phyloP scores from a whole-genome alignment of 2,329 filamentous ascomycete species.

The Sporothrix sp. region DNA sequence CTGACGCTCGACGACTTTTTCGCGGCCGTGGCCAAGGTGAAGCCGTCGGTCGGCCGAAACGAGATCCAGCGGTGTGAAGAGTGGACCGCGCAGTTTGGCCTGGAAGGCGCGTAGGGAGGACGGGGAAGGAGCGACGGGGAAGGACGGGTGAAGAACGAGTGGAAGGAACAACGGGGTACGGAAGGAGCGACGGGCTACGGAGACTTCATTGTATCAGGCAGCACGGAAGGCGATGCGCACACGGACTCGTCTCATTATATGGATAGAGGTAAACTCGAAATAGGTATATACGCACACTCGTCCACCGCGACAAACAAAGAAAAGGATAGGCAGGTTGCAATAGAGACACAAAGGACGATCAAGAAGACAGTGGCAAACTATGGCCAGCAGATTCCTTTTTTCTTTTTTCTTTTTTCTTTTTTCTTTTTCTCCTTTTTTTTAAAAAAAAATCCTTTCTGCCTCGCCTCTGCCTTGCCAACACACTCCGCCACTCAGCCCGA shows the following conservation, averaged over 20 bases:
- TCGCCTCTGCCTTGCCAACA: not conserved
- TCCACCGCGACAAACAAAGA: not conserved
- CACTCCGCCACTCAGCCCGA: not conserved
- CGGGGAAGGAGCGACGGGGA: not conserved
- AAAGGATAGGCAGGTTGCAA: not conserved
- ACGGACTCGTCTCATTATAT: slow-evolving; percentile 3
- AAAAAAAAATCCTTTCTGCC: no score
- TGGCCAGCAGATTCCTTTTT: not conserved
- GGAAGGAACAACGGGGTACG: no score
- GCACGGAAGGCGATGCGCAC: no score
- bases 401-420: not conserved
- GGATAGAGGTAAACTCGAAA: slow-evolving; percentile 8
- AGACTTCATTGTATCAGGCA: no score
- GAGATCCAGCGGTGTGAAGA: slow-evolving; percentile 4
- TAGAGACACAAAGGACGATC: not conserved
- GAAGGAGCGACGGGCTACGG: no score
- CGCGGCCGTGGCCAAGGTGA: slow-evolving; percentile 1
- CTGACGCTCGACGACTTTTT: slow-evolving; percentile 9
- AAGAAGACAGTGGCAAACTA: not conserved
- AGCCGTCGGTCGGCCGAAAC: slow-evolving; percentile 3
- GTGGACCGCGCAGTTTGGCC: slow-evolving; percentile 10
- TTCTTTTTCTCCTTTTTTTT: not conserved
- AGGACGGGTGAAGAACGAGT: no score
- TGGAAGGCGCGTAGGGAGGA: slow-evolving; percentile 6
- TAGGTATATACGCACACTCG: slow-evolving; percentile 11